Base-by-base conservation (phyloP, 2,329 filamentous ascomycete species). In the Botryotinia convoluta region DNA sequence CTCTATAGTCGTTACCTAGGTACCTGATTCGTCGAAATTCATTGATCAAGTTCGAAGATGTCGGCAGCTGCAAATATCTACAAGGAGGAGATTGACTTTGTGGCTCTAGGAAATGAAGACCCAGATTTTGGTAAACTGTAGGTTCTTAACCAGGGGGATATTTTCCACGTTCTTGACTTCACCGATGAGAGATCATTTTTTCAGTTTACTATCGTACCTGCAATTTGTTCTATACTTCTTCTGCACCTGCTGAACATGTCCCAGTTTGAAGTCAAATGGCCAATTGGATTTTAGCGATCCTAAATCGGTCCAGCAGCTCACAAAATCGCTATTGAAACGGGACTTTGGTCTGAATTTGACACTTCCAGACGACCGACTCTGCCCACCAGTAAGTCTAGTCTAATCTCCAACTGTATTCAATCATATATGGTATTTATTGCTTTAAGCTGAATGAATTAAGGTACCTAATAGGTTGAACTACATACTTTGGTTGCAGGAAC, bases 251-350 rank as follows among this genome's bases (percentile, higher is more conserved):
- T 76, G 69, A 76, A 48, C 22, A 54, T 37, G 10, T 39, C 71
- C 16, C 75, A 88, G 86, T 73, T 79, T 89, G 45, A 88, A 85
- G 77, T 76, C 82, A 68, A 87, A 87, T 74, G 86, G 85, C 14
- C 89, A 91, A 76, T 85, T 97, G 39, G 90, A 98, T 83, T 98
- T 98, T 78, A 91, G 89, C 69, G 88, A 97, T 78, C 92, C 95
- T 7, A 84, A 86, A 68, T 89, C 93, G 35, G 89, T 97, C 14
- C 88, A 92, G 88, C 94, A 90, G 77, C 85, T 98, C 67, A 97
- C 95, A 18, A 94, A 92, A 79, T 91, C 91, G 29, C 86, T 98
- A 2, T 85, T 98, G 29, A 89, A 88, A 74, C 83, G 87, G 22
- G 91, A 98, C 81, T 98, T 98, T 81, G 87, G 86, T 20, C 82